Evolutionary conservation across 306 rosid genomes (phyloP).

Genomic region (Citrullus amarus): DNA sequence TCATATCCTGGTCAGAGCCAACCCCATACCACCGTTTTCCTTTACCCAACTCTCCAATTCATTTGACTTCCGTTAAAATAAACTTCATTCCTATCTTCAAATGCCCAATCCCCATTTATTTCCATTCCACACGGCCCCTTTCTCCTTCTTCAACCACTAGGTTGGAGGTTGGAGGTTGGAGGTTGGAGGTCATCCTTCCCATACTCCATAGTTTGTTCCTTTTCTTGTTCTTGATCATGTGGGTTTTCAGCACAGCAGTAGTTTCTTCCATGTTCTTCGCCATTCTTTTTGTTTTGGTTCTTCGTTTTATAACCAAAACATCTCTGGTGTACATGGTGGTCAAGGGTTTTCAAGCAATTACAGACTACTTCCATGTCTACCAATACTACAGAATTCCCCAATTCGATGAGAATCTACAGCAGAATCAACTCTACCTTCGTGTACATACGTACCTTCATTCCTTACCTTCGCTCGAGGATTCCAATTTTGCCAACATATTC

Average conservation of each 20-base stretch:
- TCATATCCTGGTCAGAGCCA: not conserved
- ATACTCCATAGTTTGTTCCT: not conserved
- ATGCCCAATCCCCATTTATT: not conserved
- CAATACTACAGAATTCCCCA: constrained; percentile 68
- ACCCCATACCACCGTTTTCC: not conserved
- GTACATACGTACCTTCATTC: constrained; percentile 57
- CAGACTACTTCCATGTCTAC: constrained; percentile 37
- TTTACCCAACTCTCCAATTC: not conserved
- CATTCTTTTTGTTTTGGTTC: constrained; percentile 14
- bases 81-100: not conserved
- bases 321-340: constrained; percentile 40
- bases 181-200: not conserved
- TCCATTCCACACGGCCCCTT: not conserved
- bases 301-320: constrained; percentile 47
- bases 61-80: not conserved
- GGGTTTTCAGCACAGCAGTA: not conserved
- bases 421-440: constrained; percentile 62
- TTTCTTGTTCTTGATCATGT: not conserved
- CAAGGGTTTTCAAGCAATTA: constrained; percentile 43
- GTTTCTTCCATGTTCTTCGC: constrained; percentile 19
- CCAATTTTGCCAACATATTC: constrained; percentile 65
- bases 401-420: constrained; percentile 39
- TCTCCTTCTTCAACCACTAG: not conserved
- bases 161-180: not conserved
- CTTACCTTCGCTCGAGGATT: constrained; percentile 64